A percentile compares a stretch with the other conserved stretches of the same genome.
phyloP scores from a whole-genome alignment of 257 asterid species.

The Solanum verrucosum region DNA sequence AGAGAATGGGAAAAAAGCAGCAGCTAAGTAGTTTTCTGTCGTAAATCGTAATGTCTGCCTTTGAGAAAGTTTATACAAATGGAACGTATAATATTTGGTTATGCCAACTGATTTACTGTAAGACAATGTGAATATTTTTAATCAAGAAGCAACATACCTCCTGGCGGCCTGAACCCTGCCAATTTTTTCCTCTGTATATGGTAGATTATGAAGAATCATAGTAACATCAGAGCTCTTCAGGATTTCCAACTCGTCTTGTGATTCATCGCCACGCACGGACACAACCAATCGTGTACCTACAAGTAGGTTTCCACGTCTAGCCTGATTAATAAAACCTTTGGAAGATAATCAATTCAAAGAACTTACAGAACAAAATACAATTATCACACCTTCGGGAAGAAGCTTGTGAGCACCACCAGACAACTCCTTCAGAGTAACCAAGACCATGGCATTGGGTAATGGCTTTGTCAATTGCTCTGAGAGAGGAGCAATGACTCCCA shows the following conservation, averaged over 20 bases:
- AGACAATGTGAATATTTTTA: neutral
- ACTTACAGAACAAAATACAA: neutral
- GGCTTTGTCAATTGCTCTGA: slow-evolving; percentile 93
- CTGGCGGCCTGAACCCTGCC: slow-evolving; percentile 96
- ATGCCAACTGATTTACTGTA: neutral
- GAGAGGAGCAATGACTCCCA: slow-evolving; percentile 93
- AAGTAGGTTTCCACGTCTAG: slow-evolving; percentile 8
- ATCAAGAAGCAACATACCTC: slow-evolving; percentile 37
- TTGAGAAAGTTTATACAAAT: neutral
- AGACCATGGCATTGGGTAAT: slow-evolving; percentile 64
- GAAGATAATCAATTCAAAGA: neutral
- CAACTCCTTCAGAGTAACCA: slow-evolving; percentile 73
- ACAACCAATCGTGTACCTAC: slow-evolving; percentile 77
- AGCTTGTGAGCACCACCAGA: slow-evolving; percentile 81
- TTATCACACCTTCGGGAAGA: slow-evolving; percentile 66
- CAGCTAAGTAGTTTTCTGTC: neutral
- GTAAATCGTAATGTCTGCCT: neutral
- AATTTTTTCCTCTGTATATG: slow-evolving; percentile 62
- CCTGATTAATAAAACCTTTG: neutral
- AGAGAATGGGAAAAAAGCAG: neutral
- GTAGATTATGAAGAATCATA: slow-evolving; percentile 77
- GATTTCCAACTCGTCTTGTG: slow-evolving; percentile 62
- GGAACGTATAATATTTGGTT: neutral
- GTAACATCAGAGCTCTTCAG: slow-evolving; percentile 61
- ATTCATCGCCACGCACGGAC: slow-evolving; percentile 77